A percentile compares a stretch with the other conserved stretches of the same genome.
phyloP scores from a whole-genome alignment of 129 eudicot species.

The Oenanthe sinensis region DNA sequence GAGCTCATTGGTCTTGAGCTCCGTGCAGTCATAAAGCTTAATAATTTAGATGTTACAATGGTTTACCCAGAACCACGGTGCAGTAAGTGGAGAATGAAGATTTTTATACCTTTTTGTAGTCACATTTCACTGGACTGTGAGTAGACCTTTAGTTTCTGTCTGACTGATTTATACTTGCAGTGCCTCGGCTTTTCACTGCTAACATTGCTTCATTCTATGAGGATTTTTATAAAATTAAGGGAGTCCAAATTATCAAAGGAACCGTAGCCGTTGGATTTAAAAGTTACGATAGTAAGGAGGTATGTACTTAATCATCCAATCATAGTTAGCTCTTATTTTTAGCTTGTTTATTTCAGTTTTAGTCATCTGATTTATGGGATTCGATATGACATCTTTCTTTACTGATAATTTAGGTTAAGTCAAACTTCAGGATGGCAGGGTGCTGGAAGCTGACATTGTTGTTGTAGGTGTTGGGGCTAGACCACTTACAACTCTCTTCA shows the following conservation, averaged over 20 bases:
- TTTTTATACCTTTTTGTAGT: neutral
- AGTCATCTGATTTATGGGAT: neutral
- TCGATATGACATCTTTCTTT: neutral
- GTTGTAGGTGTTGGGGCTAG: constrained; percentile 96
- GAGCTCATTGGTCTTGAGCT: constrained; percentile 98
- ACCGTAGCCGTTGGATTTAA: constrained; percentile 93
- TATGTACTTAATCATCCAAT: constrained; percentile 20
- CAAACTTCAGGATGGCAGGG: constrained; percentile 90
- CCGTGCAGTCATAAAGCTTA: constrained; percentile 74
- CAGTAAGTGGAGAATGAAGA: constrained; percentile 57
- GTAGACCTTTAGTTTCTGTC: neutral
- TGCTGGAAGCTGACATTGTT: constrained; percentile 87
- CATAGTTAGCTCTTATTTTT: neutral
- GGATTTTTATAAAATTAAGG: constrained; percentile 75
- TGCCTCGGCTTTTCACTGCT: constrained; percentile 97
- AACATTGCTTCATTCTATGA: constrained; percentile 91
- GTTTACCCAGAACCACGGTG: constrained; percentile 99
- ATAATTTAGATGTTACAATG: constrained; percentile 76
- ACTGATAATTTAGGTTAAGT: constrained; percentile 61
- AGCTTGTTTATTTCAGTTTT: neutral
- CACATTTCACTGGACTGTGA: neutral
- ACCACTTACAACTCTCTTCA: constrained; percentile 75
- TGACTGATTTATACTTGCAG: constrained; percentile 31
- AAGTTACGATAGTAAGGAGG: constrained; percentile 60
- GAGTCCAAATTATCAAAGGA: constrained; percentile 74